phyloP scores from a whole-genome alignment of 768 basidiomycete genomes.

The Lactarius quietus region DNA sequence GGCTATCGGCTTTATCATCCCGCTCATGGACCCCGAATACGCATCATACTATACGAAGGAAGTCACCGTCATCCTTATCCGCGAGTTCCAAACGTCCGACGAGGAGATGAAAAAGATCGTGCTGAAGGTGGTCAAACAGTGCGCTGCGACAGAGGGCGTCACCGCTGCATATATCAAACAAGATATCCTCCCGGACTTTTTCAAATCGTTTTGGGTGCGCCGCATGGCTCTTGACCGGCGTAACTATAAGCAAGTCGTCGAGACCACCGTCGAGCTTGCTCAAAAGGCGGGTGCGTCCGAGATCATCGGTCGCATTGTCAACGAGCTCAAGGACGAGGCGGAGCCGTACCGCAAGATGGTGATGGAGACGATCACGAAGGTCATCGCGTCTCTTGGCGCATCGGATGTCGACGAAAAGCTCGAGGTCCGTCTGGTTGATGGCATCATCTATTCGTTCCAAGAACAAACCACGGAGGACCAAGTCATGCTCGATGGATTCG shows the following conservation, averaged over 20 bases:
- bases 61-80: constrained; percentile 93
- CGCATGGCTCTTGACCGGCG: constrained; percentile 96
- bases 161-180: constrained; percentile 94
- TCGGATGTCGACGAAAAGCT: constrained; percentile 96
- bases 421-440: constrained; percentile 92
- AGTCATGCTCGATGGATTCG: constrained; percentile 98
- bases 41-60: constrained; percentile 99
- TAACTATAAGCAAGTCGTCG: constrained; percentile 96
- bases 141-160: constrained; percentile 97
- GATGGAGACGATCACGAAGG: constrained; percentile 99
- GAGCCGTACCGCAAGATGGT: constrained; percentile 98
- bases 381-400: constrained; percentile 89
- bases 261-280: constrained; percentile 97
- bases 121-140: constrained; percentile 97
- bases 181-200: constrained; percentile 98
- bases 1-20: constrained; percentile 99
- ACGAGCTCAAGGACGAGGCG: constrained; percentile 87
- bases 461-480: constrained; percentile 99
- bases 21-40: constrained; percentile 99
- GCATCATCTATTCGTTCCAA: constrained; percentile 99
- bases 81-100: constrained; percentile 98
- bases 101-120: constrained; percentile 99
- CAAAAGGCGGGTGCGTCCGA: constrained; percentile 96
- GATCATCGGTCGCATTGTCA: constrained; percentile 84
- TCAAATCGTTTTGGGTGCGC: constrained; percentile 98